phyloP scores from a whole-genome alignment of 805 yeast genomes.

The Yamadazyma endophytica region DNA sequence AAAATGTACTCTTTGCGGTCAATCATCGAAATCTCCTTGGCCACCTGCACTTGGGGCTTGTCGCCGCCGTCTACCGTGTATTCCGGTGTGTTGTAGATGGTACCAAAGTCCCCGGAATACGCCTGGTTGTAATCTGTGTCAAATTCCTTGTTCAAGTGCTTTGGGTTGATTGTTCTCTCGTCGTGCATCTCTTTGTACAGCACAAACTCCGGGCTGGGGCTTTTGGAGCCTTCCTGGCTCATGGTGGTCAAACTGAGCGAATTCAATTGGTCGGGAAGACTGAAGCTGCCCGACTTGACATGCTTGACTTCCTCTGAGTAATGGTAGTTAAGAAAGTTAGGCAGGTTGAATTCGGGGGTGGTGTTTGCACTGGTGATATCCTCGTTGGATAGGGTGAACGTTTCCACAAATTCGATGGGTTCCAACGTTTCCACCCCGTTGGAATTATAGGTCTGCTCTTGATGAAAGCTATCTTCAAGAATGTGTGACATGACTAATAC shows the following conservation, averaged over 20 bases:
- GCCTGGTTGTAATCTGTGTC: neutral
- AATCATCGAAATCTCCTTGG: neutral
- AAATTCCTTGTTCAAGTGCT: constrained; percentile 18
- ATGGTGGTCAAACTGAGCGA: constrained; percentile 7
- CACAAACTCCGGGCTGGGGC: constrained; percentile 13
- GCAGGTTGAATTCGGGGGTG: constrained; percentile 8
- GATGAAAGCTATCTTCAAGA: no score
- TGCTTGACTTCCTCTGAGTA: constrained; percentile 1
- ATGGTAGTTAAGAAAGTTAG: constrained; percentile 4
- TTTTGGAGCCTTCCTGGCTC: constrained; percentile 8
- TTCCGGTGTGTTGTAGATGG: constrained; percentile 1
- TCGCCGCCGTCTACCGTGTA: neutral
- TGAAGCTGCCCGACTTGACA: constrained; percentile 7
- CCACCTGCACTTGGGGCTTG: constrained; percentile 1
- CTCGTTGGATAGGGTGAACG: no score
- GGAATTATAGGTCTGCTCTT: no score
- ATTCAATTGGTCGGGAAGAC: constrained; percentile 12
- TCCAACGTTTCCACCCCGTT: no score
- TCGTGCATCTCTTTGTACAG: constrained; percentile 8
- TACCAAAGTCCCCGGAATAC: neutral
- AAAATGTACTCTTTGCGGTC: constrained; percentile 8
- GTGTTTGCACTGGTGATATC: no score
- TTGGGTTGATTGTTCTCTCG: constrained; percentile 30
- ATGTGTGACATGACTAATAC: no score
- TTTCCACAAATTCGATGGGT: no score